Conservation (phyloP, 139 green algal genomes). For the Gonium pectorale region DNA sequence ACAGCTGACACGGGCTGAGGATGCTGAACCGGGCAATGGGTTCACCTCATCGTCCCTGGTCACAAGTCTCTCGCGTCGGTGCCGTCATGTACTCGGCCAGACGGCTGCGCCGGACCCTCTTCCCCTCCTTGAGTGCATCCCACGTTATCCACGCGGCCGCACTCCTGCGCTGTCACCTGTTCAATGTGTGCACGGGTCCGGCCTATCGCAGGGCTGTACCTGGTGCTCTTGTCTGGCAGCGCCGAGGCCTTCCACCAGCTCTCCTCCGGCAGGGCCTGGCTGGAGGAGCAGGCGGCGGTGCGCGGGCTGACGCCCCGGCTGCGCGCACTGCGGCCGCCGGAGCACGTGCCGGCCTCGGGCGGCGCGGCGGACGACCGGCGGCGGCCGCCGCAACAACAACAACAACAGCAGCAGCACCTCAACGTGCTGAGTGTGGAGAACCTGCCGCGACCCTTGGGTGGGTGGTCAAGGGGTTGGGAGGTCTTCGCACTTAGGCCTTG, state of each 20-base stretch:
- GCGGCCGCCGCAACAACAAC: neutral
- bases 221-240: conserved; percentile 70
- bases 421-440: conserved; percentile 44
- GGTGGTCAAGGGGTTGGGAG: neutral
- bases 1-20: no score
- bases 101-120: no score
- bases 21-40: no score
- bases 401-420: conserved; percentile 16
- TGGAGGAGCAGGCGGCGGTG: conserved; percentile 29
- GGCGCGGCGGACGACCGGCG: neutral
- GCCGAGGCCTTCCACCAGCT: conserved; percentile 63
- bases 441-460: conserved; percentile 50
- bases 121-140: no score
- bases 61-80: no score
- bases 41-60: no score
- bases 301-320: conserved; percentile 48
- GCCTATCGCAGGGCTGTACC: conserved; percentile 62
- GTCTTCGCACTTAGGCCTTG: no score
- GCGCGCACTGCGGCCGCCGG: neutral
- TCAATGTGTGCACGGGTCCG: no score
- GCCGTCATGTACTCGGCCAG: no score
- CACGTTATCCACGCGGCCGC: no score
- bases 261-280: conserved; percentile 11
- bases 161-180: no score
- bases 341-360: conserved; percentile 39